Conservation (phyloP, 345 rosid species). For the Moringa oleifera region DNA sequence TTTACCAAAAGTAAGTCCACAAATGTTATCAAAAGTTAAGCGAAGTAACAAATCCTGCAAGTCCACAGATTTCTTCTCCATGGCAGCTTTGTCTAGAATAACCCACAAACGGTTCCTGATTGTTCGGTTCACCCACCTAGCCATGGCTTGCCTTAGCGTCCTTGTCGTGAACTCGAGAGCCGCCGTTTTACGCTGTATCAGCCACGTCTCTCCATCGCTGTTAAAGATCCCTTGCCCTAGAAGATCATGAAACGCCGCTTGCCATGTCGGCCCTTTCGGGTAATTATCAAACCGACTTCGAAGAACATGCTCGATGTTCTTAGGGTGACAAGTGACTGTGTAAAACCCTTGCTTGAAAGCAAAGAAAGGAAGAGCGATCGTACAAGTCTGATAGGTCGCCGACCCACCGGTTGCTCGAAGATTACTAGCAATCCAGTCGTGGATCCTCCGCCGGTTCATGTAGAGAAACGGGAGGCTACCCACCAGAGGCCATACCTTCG, state of each 20-base stretch:
- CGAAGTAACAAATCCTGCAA: conserved; percentile 81
- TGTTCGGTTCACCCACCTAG: conserved; percentile 84
- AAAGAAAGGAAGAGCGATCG: conserved; percentile 61
- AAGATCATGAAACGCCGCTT: conserved; percentile 74
- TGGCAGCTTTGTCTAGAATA: conserved; percentile 55
- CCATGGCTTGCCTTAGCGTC: conserved; percentile 89
- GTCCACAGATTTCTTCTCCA: conserved; percentile 43
- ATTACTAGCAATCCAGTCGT: conserved; percentile 76
- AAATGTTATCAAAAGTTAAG: conserved; percentile 86
- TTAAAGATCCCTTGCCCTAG: conserved; percentile 88
- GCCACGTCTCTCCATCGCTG: conserved; percentile 92
- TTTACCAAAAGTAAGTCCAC: conserved; percentile 85
- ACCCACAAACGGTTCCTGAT: conserved; percentile 76
- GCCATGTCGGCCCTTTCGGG: conserved; percentile 85
- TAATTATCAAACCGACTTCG: conserved; percentile 80
- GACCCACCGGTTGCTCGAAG: conserved; percentile 61
- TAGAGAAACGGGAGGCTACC: conserved; percentile 72
- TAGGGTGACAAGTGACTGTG: conserved; percentile 87
- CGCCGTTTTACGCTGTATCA: conserved; percentile 82
- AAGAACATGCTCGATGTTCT: conserved; percentile 79
- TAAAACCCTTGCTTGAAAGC: conserved; percentile 71
- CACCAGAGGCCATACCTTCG: conserved; percentile 58
- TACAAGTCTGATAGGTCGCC: conserved; percentile 77
- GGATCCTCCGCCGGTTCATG: conserved; percentile 49
- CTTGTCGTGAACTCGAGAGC: conserved; percentile 89